Conservation (phyloP, 2,329 filamentous ascomycete species). For the Amphichorda felina region DNA sequence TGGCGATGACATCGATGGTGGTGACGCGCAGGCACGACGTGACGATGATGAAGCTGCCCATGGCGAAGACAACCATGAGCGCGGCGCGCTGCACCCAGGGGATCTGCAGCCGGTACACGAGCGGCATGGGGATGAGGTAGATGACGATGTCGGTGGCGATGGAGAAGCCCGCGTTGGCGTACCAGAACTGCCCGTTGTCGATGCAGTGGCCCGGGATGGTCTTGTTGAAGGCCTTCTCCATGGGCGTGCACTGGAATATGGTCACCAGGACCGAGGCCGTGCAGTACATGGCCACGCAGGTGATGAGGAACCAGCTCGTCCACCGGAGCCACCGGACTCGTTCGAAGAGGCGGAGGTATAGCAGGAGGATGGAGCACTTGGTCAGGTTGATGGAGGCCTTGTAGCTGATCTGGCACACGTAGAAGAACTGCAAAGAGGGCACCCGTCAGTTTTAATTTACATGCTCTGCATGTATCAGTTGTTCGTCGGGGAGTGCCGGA, state of each 20-base stretch:
- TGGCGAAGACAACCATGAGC: slow-evolving; percentile 22
- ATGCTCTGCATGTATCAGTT: not conserved
- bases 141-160: slow-evolving; percentile 32
- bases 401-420: slow-evolving; percentile 15
- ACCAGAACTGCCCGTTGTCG: slow-evolving; percentile 30
- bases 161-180: slow-evolving; percentile 31
- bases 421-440: slow-evolving; percentile 10
- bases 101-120: slow-evolving; percentile 30
- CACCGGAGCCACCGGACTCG: slow-evolving; percentile 14
- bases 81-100: slow-evolving; percentile 20
- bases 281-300: slow-evolving; percentile 12
- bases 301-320: slow-evolving; percentile 11
- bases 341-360: slow-evolving; percentile 19
- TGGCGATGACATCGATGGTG: slow-evolving; percentile 13
- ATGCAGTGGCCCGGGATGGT: slow-evolving; percentile 27
- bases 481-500: no score
- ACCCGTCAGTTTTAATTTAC: not conserved
- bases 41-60: slow-evolving; percentile 22
- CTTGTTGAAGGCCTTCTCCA: slow-evolving; percentile 29
- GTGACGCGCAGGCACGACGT: slow-evolving; percentile 18
- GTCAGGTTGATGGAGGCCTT: slow-evolving; percentile 17
- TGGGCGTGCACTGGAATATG: slow-evolving; percentile 15
- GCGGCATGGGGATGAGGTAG: slow-evolving; percentile 28
- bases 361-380: slow-evolving; percentile 19
- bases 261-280: slow-evolving; percentile 14